Conservation (phyloP, 805 yeast genomes). For the Metschnikowia shivogae region DNA sequence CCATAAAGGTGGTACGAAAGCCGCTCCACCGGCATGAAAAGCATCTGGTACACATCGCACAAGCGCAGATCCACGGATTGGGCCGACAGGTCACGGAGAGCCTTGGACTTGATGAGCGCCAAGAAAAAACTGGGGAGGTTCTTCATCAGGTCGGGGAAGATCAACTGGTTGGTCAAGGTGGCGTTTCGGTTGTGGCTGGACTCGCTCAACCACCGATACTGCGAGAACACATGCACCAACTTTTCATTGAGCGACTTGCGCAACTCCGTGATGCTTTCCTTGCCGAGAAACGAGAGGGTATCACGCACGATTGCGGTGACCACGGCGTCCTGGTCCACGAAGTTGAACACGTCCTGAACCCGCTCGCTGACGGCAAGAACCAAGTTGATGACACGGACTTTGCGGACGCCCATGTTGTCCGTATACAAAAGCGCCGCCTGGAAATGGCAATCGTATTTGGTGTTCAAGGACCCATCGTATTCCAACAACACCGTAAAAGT, state of each 20-base stretch:
- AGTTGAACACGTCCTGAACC: slow-evolving; percentile 67
- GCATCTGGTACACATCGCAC: slow-evolving; percentile 47
- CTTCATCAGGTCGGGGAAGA: slow-evolving; percentile 77
- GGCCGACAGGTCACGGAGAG: slow-evolving; percentile 49
- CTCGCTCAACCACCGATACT: slow-evolving; percentile 49
- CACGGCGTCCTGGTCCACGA: slow-evolving; percentile 61
- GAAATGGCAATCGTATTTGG: slow-evolving; percentile 77
- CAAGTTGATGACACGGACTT: slow-evolving; percentile 81
- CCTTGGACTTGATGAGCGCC: slow-evolving; percentile 63
- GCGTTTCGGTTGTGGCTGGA: slow-evolving; percentile 33
- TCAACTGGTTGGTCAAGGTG: slow-evolving; percentile 51
- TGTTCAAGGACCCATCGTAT: slow-evolving; percentile 70
- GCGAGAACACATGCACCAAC: slow-evolving; percentile 43
- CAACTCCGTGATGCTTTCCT: slow-evolving; percentile 35
- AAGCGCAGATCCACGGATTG: slow-evolving; percentile 63
- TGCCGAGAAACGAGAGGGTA: slow-evolving; percentile 37
- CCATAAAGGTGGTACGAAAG: slow-evolving; percentile 75
- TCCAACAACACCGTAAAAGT: slow-evolving; percentile 66
- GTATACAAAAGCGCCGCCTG: slow-evolving; percentile 90
- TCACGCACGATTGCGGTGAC: slow-evolving; percentile 39
- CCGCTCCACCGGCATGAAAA: slow-evolving; percentile 50
- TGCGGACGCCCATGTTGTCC: slow-evolving; percentile 66
- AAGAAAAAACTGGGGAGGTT: slow-evolving; percentile 65
- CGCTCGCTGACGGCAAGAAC: slow-evolving; percentile 79
- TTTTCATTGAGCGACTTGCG: slow-evolving; percentile 38